Conservation (phyloP, 352 stramenopile species). For the Pythium rishiriense region DNA sequence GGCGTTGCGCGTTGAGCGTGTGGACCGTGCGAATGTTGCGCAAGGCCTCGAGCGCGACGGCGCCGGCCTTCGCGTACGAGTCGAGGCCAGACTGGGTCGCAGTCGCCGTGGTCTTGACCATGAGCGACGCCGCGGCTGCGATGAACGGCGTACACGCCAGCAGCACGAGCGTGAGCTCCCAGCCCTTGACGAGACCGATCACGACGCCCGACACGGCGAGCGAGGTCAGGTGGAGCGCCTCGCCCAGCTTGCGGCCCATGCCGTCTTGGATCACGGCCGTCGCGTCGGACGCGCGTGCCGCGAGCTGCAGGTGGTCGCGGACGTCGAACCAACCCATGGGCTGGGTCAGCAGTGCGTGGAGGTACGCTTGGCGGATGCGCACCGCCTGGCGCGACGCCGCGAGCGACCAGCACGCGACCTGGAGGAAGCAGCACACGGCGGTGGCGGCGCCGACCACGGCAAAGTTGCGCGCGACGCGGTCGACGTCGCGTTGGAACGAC, state of each 20-base stretch:
- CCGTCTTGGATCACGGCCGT: slow-evolving; percentile 23
- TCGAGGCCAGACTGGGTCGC: slow-evolving; percentile 23
- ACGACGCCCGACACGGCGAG: slow-evolving; percentile 38
- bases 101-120: slow-evolving; percentile 7
- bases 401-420: slow-evolving; percentile 6
- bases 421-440: background rate
- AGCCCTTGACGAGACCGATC: slow-evolving; percentile 42
- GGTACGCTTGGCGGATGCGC: slow-evolving; percentile 1
- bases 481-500: slow-evolving; percentile 25
- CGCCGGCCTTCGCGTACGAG: slow-evolving; percentile 36
- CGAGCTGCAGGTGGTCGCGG: slow-evolving; percentile 31
- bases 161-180: slow-evolving; percentile 46
- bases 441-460: background rate
- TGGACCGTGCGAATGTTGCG: slow-evolving; percentile 41
- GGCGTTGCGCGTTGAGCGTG: slow-evolving; percentile 70
- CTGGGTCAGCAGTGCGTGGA: slow-evolving; percentile 3
- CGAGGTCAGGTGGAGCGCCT: slow-evolving; percentile 31
- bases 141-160: slow-evolving; percentile 40
- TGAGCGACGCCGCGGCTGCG: slow-evolving; percentile 19
- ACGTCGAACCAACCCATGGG: slow-evolving; percentile 8
- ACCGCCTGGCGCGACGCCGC: slow-evolving; percentile 9
- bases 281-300: slow-evolving; percentile 45
- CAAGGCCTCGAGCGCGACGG: slow-evolving; percentile 39
- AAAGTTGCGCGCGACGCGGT: slow-evolving; percentile 4
- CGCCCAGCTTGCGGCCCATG: slow-evolving; percentile 33